phyloP scores from a whole-genome alignment of 2,329 filamentous ascomycete species.

The Thielaviopsis ethacetica region DNA sequence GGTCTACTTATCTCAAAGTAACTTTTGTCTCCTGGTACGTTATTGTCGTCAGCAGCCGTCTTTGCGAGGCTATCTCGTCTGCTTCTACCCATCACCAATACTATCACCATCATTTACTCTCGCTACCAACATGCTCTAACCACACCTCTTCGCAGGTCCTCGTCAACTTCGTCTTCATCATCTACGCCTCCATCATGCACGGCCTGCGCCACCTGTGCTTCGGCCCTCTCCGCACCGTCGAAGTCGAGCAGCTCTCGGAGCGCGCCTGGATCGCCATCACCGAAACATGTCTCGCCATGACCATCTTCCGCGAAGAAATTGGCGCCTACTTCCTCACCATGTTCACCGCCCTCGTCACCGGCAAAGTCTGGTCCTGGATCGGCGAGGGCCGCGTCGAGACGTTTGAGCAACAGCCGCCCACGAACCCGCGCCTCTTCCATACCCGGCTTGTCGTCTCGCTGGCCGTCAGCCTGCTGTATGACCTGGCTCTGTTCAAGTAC shows the following conservation, averaged over 20 bases:
- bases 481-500: conserved; percentile 65
- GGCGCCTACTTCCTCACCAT: conserved; percentile 91
- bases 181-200: conserved; percentile 68
- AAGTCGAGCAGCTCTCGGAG: conserved; percentile 93
- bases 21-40: conserved; percentile 76
- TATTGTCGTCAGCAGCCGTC: too few relatives aligned
- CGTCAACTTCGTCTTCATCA: conserved; percentile 73
- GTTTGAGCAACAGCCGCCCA: conserved; percentile 84
- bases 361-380: conserved; percentile 98
- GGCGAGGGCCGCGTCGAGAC: conserved; percentile 87
- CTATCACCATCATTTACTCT: neutral
- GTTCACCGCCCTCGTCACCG: conserved; percentile 83
- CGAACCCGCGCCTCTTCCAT: conserved; percentile 80
- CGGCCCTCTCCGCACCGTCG: conserved; percentile 76
- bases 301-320: conserved; percentile 89
- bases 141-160: conserved; percentile 47
- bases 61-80: too few relatives aligned
- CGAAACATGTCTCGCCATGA: conserved; percentile 95
- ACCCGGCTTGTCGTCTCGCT: conserved; percentile 64
- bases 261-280: conserved; percentile 97
- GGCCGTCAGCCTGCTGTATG: conserved; percentile 61
- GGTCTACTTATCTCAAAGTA: conserved; percentile 92
- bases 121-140: neutral
- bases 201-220: conserved; percentile 81
- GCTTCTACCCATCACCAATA: too few relatives aligned